These are phyloP conservation scores for Colletotrichum somersetense DNA, from an alignment of 2,329 filamentous ascomycete genomes.

Conservation along the genomic window DNA sequence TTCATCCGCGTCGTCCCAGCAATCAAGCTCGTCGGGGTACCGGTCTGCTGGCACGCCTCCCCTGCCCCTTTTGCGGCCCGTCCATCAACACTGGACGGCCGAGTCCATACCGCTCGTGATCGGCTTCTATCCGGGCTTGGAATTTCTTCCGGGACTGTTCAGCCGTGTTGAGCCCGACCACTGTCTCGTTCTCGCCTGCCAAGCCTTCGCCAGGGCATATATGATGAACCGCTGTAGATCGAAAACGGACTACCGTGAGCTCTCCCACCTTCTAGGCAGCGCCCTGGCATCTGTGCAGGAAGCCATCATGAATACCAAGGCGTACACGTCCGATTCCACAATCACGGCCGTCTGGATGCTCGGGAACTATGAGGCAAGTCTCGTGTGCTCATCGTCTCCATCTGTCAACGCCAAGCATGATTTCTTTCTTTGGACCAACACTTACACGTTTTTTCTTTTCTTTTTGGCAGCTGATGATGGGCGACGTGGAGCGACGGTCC, in stretches of 20 bases:
- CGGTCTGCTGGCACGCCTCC: not conserved
- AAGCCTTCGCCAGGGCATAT: conserved; percentile 57
- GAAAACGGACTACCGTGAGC: conserved; percentile 49
- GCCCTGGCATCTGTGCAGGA: conserved; percentile 54
- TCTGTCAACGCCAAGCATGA: not conserved
- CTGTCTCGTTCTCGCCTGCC: conserved; percentile 55
- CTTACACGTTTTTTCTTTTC: not conserved
- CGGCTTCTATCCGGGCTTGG: conserved; percentile 52
- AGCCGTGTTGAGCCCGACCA: conserved; percentile 46
- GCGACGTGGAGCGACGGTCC: conserved; percentile 48
- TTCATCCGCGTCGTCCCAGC: conserved; percentile 22
- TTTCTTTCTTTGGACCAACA: not conserved
- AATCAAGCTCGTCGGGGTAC: not conserved
- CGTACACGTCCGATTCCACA: conserved; percentile 50
- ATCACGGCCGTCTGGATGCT: conserved; percentile 57
- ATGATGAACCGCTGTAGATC: conserved; percentile 53
- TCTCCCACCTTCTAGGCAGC: conserved; percentile 53
- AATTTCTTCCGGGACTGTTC: conserved; percentile 52
- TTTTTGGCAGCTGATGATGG: conserved; percentile 51
- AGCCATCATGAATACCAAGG: conserved; percentile 50
- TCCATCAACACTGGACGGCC: conserved; percentile 55
- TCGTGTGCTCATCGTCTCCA: too few species aligned
- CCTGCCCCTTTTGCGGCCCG: conserved; percentile 2
- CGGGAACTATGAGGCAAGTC: conserved; percentile 54
- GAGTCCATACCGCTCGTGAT: conserved; percentile 56